Evolutionary conservation across 1,284 basidiomycete species (phyloP), one percentile per base, ranked within the genome.

Genomic region (Apiotrichum porosum): DNA sequence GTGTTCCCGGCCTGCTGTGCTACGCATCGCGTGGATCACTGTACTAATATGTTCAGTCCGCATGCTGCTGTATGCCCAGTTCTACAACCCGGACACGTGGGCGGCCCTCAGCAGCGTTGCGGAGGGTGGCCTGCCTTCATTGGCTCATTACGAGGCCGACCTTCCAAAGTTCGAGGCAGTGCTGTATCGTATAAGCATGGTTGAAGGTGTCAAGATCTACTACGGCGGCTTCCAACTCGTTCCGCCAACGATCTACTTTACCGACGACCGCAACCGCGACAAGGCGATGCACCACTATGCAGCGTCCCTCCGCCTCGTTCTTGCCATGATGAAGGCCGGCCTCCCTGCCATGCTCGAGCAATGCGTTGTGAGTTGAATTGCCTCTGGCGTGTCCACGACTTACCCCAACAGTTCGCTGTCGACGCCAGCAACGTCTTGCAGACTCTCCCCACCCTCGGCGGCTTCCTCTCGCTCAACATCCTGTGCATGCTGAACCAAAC

Each of bases 201-300:
- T 51, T 10, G 48, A 54, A 22, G 38, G 46, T 15, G 35, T 57
- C 38, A 49, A 33, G 14, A 55, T 66, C 33, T 66, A 63, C 46
- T 45, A 40, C 13, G 52, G 50, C 14, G 58, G 51, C 13, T 66
- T 66, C 46, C 63, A 66, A 47, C 23, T 61, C n/a, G 63, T 66
- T 6, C 63, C 63, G 13, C 63, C 63, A 2, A 63, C 58, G 1
- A 33, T 58, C n/a, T 60, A 63, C 47, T 66, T 62, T 37, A 38
- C 37, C 19, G 15, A 49, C 23, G 23, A 52, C 37, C 37, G 52
- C 6, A 54, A 54, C 42, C 12, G 28, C 6, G 19, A 23, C 17
- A 49, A 44, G 41, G 33, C 32, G 4, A 44, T 58, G 10, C 38
- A 40, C 5, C 54, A 66, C 43, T 66, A 54, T 24, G 62, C 58